Evolutionary conservation across 129 eudicot species (phyloP).

Genomic region (sunflower (Helianthus annuus)): DNA sequence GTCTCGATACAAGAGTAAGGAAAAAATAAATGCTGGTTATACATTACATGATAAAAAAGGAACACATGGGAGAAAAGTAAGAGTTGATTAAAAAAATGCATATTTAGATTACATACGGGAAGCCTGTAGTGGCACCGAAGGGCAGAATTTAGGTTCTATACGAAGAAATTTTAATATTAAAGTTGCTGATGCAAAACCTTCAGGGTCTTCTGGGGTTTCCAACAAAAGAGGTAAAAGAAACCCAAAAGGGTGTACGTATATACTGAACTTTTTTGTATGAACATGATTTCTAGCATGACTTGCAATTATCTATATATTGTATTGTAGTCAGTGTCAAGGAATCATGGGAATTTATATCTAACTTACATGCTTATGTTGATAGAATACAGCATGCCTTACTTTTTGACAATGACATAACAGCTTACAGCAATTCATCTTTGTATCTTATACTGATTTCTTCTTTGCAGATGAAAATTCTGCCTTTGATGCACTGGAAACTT

Average conservation of each 20-base stretch:
- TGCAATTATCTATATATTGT: background rate
- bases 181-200: conserved; percentile 38
- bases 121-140: conserved; percentile 90
- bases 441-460: conserved; percentile 13
- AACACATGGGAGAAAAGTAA: conserved; percentile 43
- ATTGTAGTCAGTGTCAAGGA: conserved; percentile 11
- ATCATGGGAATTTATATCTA: background rate
- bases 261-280: background rate
- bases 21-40: conserved; percentile 41
- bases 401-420: background rate
- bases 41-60: conserved; percentile 42
- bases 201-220: too few relatives aligned
- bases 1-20: conserved; percentile 42
- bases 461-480: conserved; percentile 71
- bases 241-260: background rate
- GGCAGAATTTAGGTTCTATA: conserved; percentile 52
- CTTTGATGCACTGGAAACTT: conserved; percentile 81
- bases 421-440: conserved; percentile 14
- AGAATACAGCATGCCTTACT: conserved; percentile 8
- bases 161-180: conserved; percentile 51
- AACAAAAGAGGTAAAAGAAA: background rate
- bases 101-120: conserved; percentile 70
- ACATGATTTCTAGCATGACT: background rate
- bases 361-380: conserved; percentile 8
- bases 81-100: conserved; percentile 43